phyloP scores from a whole-genome alignment of 2,329 filamentous ascomycete genomes.

The Exophiala phaeomuriformis region DNA sequence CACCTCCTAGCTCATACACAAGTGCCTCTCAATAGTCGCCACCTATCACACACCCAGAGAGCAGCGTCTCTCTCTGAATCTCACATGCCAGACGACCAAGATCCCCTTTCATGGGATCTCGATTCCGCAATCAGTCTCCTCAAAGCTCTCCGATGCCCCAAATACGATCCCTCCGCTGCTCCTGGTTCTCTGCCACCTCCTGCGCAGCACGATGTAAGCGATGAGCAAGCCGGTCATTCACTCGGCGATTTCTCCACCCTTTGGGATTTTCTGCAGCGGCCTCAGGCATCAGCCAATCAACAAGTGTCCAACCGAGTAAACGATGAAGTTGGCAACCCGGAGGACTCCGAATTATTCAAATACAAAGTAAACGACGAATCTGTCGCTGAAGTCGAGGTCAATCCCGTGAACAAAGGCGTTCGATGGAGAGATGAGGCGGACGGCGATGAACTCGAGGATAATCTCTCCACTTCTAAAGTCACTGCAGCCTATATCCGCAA shows the following conservation, averaged over 20 bases:
- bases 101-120: slow-evolving; percentile 37
- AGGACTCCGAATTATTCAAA: slow-evolving; percentile 10
- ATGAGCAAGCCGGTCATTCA: slow-evolving; percentile 20
- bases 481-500: slow-evolving; percentile 23
- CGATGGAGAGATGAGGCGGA: slow-evolving; percentile 31
- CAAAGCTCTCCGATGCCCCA: slow-evolving; percentile 26
- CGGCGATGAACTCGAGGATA: slow-evolving; percentile 30
- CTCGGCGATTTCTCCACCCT: slow-evolving; percentile 41
- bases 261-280: slow-evolving; percentile 34
- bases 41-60: slow-evolving; percentile 4
- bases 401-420: slow-evolving; percentile 27
- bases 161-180: background rate
- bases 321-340: slow-evolving; percentile 14
- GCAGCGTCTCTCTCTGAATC: slow-evolving; percentile 2
- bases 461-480: slow-evolving; percentile 19
- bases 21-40: slow-evolving; percentile 18
- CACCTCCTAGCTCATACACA: slow-evolving; percentile 3
- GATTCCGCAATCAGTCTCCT: slow-evolving; percentile 40
- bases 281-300: slow-evolving; percentile 7
- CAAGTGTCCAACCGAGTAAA: slow-evolving; percentile 10
- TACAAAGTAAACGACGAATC: slow-evolving; percentile 19
- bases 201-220: slow-evolving; percentile 4
- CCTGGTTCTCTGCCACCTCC: background rate
- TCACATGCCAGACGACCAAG: slow-evolving; percentile 16
- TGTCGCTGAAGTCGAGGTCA: slow-evolving; percentile 17